Percentiles rank a stretch among this genome's conserved stretches.
These are phyloP conservation scores for Boletus insuetus DNA, from an alignment of 768 basidiomycete species.

Conservation along the genomic window DNA sequence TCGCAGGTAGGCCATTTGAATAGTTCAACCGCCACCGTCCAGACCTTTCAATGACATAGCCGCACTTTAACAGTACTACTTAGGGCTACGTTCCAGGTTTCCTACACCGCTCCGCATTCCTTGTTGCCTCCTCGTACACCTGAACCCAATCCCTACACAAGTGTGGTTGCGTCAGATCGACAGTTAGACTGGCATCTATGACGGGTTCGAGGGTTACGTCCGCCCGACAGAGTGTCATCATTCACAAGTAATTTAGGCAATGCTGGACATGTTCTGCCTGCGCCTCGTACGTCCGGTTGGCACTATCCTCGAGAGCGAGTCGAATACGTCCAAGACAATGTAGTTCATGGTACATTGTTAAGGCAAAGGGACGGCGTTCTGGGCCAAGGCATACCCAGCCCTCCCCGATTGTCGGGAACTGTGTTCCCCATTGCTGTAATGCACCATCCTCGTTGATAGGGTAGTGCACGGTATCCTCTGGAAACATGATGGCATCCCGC, in stretches of 20 bases:
- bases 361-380: slow-evolving; percentile 30
- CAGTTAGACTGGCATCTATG: slow-evolving; percentile 12
- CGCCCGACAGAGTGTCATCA: slow-evolving; percentile 44
- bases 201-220: slow-evolving; percentile 49
- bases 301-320: slow-evolving; percentile 16
- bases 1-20: neutral
- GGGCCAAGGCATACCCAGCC: slow-evolving; percentile 29
- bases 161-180: slow-evolving; percentile 24
- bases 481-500: slow-evolving; percentile 20
- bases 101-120: slow-evolving; percentile 9
- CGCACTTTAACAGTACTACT: no score
- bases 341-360: slow-evolving; percentile 39
- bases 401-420: slow-evolving; percentile 18
- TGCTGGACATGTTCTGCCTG: slow-evolving; percentile 34
- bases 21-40: no score
- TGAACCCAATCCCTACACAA: slow-evolving; percentile 27
- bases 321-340: slow-evolving; percentile 36
- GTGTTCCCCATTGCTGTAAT: slow-evolving; percentile 19
- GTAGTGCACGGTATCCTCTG: slow-evolving; percentile 27
- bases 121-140: slow-evolving; percentile 24
- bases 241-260: slow-evolving; percentile 49
- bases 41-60: no score
- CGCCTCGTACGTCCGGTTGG: slow-evolving; percentile 15
- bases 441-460: slow-evolving; percentile 24
- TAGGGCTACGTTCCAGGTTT: slow-evolving; percentile 1